phyloP scores from a whole-genome alignment of 2,329 filamentous ascomycete species.

The Ceratocystis huliohia region DNA sequence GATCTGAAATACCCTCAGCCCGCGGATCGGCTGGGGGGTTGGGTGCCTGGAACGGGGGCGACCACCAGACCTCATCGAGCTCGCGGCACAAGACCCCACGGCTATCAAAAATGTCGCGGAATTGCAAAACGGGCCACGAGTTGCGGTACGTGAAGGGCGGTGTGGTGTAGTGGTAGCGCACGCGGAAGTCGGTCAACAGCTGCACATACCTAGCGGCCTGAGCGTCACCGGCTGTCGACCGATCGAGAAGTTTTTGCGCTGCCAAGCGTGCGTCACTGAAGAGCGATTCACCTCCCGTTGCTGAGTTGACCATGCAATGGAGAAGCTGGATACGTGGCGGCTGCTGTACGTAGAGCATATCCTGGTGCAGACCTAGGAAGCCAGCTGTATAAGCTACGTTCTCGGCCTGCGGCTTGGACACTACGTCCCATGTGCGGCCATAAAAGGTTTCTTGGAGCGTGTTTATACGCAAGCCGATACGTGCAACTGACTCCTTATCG shows the following conservation, averaged over 20 bases:
- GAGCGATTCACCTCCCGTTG: constrained; percentile 67
- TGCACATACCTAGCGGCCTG: constrained; percentile 24
- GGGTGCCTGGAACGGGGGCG: constrained; percentile 64
- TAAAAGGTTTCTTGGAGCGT: constrained; percentile 79
- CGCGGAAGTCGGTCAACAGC: constrained; percentile 31
- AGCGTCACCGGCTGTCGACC: neutral
- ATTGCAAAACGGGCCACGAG: constrained; percentile 41
- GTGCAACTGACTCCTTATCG: constrained; percentile 49
- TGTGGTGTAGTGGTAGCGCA: constrained; percentile 60
- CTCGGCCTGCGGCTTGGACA: constrained; percentile 66
- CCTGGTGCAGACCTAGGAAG: constrained; percentile 81
- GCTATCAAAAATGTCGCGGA: constrained; percentile 17
- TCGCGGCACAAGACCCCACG: constrained; percentile 6
- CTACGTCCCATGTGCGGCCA: constrained; percentile 80
- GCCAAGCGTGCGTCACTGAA: constrained; percentile 67
- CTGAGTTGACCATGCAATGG: constrained; percentile 75
- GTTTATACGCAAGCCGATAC: constrained; percentile 61
- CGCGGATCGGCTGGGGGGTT: constrained; percentile 27
- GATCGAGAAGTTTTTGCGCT: constrained; percentile 31
- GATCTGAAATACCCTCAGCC: constrained; percentile 4
- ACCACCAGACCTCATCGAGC: constrained; percentile 42
- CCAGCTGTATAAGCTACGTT: constrained; percentile 85
- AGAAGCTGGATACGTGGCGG: constrained; percentile 75
- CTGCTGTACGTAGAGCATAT: constrained; percentile 72
- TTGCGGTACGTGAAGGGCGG: constrained; percentile 50